Percentiles rank a stretch among this genome's conserved stretches.
phyloP scores from a whole-genome alignment of 2,329 filamentous ascomycete genomes.

The Alternaria gaisen region DNA sequence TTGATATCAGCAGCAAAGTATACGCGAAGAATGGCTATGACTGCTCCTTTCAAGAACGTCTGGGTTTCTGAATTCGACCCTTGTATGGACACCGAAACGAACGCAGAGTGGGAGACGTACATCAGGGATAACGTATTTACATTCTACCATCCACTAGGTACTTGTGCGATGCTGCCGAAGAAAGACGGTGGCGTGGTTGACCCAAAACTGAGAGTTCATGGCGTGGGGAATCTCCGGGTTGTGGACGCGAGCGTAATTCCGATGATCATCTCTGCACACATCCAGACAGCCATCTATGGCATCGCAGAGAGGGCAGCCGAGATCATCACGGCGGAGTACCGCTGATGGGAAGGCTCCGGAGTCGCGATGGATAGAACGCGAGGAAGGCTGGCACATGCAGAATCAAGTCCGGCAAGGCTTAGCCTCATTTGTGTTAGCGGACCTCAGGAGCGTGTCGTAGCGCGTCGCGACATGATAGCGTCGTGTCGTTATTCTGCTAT shows the following conservation, averaged over 20 bases:
- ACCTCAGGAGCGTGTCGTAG: not conserved
- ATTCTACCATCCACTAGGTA: slow-evolving; percentile 44
- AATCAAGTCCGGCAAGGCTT: not conserved
- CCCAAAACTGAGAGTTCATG: slow-evolving; percentile 30
- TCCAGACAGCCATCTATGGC: slow-evolving; percentile 38
- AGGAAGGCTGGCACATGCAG: too few species aligned
- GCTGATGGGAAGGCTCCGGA: not conserved
- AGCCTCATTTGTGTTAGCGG: not conserved
- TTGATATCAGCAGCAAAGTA: slow-evolving; percentile 25
- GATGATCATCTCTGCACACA: slow-evolving; percentile 28
- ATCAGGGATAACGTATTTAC: slow-evolving; percentile 22
- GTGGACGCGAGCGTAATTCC: slow-evolving; percentile 34
- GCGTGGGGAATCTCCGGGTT: slow-evolving; percentile 19
- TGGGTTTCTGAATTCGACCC: slow-evolving; percentile 41
- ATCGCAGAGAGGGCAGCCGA: slow-evolving; percentile 36
- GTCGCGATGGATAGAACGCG: too few species aligned
- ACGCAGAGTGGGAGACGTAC: slow-evolving; percentile 32
- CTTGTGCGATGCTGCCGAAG: slow-evolving; percentile 39
- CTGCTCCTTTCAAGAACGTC: slow-evolving; percentile 36
- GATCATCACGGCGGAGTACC: slow-evolving; percentile 23
- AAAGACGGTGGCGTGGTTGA: slow-evolving; percentile 31
- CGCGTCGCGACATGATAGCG: not conserved
- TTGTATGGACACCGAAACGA: slow-evolving; percentile 24
- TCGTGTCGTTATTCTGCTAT: not conserved
- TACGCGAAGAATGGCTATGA: slow-evolving; percentile 32